Evolutionary conservation across 805 yeast genomes (phyloP), one percentile per base, ranked within the genome.

Genomic region (Lachancea dasiensis): DNA sequence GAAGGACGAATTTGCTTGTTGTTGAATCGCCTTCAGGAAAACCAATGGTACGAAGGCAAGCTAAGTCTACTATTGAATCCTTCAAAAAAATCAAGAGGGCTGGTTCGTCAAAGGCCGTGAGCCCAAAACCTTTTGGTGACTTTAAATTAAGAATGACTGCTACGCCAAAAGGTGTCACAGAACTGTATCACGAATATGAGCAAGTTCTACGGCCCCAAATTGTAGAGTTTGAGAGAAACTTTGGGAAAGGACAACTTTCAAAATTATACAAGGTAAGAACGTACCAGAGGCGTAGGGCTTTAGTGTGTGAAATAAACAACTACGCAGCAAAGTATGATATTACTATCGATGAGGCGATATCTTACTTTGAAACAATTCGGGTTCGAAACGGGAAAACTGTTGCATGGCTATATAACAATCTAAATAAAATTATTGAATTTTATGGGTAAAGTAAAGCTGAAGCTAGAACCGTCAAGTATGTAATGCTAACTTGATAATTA

Each of bases 381-480:
- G 39, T 47, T 5, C 53, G 50, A 5, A 60, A 55, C n/a, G 58
- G 56, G 27, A 57, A 56, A 51, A 50, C 63, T 1, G 58, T 63
- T n/a, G 60, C 66, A 11, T 62, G 65, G 62, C 40, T 63, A 30
- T 63, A 63, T 39, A 63, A 61, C 40, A 58, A 63, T 7, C 31
- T 61, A 5, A 60, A 16, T 11, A 15, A 22, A 8, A 29, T 38
- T 13, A 15, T 38, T 22, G 23, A 21, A 14, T 26, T 31, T 15
- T 38, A 38, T 13, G 18, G 30, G n/a, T 36, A 18, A 30, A 19
- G 19, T 8, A 10, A 20, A 28, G 7, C 24, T 10, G 10, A 22
- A 22, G 7, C 10, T 22, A 7, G 7, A 22, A 14, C 8, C n/a
- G 8, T 27, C 29, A n/a, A n/a, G n/a, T n/a, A n/a, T n/a, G n/a